phyloP scores from a whole-genome alignment of 495 filamentous ascomycete genomes.

The Elasticomyces elasticus region DNA sequence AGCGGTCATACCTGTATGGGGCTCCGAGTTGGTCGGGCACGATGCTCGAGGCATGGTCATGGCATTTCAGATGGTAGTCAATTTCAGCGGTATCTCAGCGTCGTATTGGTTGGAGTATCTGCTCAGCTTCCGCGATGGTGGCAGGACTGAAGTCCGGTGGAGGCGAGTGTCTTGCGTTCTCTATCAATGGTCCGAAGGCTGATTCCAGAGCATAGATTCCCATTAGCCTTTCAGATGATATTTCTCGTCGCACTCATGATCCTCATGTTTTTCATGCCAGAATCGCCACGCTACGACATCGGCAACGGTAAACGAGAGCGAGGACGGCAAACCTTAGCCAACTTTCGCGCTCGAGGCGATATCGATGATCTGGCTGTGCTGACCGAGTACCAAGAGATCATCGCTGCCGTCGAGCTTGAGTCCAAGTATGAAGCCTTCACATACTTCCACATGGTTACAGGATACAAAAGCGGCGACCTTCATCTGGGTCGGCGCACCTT shows the following conservation, averaged over 20 bases:
- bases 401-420: slow-evolving; percentile 46
- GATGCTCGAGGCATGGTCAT: slow-evolving; percentile 58
- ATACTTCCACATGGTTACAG: slow-evolving; percentile 53
- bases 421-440: slow-evolving; percentile 43
- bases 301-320: slow-evolving; percentile 13
- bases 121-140: slow-evolving; percentile 47
- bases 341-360: slow-evolving; percentile 49
- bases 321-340: slow-evolving; percentile 45
- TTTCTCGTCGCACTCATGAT: slow-evolving; percentile 42
- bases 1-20: slow-evolving; percentile 58
- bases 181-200: neutral
- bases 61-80: slow-evolving; percentile 59
- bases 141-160: slow-evolving; percentile 50
- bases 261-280: slow-evolving; percentile 14
- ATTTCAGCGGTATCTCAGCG: slow-evolving; percentile 51
- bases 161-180: neutral
- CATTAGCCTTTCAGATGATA: slow-evolving; percentile 59
- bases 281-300: slow-evolving; percentile 16
- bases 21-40: slow-evolving; percentile 57
- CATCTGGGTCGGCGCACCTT: slow-evolving; percentile 56
- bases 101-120: slow-evolving; percentile 53
- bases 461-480: slow-evolving; percentile 48
- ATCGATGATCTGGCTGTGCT: slow-evolving; percentile 47
- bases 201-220: slow-evolving; percentile 41
- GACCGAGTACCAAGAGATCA: slow-evolving; percentile 52